phyloP scores from a whole-genome alignment of 2,329 filamentous ascomycete species.

The Thielaviopsis ethacetica region DNA sequence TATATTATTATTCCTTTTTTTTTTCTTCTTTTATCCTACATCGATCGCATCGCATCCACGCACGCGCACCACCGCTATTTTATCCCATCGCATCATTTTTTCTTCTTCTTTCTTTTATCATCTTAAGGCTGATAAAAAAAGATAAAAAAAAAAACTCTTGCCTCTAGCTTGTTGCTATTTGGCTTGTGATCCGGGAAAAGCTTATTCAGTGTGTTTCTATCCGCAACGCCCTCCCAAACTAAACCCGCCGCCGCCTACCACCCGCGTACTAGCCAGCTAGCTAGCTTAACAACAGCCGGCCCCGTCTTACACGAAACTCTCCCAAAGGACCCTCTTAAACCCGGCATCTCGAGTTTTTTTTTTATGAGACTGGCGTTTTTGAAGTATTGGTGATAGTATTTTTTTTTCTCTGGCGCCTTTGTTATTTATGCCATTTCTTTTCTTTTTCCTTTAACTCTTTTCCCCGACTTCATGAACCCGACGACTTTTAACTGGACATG shows the following conservation, averaged over 20 bases:
- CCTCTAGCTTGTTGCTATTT: background rate
- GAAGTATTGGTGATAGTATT: background rate
- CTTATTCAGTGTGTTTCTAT: background rate
- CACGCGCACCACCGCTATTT: background rate
- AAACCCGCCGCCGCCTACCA: background rate
- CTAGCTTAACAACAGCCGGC: background rate
- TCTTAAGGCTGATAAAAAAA: background rate
- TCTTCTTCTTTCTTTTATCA: constrained; percentile 1
- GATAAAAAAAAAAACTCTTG: background rate
- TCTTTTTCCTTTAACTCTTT: background rate
- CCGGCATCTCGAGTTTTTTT: background rate
- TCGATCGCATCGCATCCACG: no score
- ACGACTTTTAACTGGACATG: background rate
- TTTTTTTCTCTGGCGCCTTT: background rate
- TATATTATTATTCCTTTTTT: background rate
- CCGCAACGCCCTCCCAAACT: background rate
- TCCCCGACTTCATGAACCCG: background rate
- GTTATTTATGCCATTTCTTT: background rate
- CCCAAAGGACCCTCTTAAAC: background rate
- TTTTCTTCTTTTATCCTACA: background rate
- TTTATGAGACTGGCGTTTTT: background rate
- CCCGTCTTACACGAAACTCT: background rate
- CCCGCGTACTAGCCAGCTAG: no score
- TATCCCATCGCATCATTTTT: background rate
- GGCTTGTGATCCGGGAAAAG: background rate